Conservation (phyloP, 2,329 filamentous ascomycete species). For the Dothistroma pini region DNA sequence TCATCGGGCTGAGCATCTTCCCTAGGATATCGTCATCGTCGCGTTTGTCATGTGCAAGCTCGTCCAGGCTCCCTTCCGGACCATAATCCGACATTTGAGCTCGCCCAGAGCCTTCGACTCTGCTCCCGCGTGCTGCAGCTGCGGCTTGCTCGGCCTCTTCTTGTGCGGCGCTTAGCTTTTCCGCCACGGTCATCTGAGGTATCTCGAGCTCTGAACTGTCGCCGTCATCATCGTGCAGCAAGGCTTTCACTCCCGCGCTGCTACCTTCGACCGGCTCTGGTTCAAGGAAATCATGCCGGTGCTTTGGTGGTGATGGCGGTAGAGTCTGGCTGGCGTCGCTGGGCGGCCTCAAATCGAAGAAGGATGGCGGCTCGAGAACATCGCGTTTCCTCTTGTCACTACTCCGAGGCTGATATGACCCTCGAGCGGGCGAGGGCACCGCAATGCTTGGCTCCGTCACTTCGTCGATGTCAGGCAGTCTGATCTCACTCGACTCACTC, state of each 20-base stretch:
- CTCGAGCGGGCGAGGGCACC: slow-evolving; percentile 3
- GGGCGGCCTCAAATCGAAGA: slow-evolving; percentile 35
- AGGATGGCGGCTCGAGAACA: slow-evolving; percentile 34
- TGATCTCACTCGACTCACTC: slow-evolving; percentile 30
- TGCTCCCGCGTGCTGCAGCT: slow-evolving; percentile 19
- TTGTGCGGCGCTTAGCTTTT: slow-evolving; percentile 46
- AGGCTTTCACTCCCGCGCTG: slow-evolving; percentile 1
- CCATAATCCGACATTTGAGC: slow-evolving; percentile 5
- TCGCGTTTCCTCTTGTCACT: slow-evolving; percentile 31
- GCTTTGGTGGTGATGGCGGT: slow-evolving; percentile 14
- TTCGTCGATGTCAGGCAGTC: slow-evolving; percentile 13
- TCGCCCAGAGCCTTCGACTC: slow-evolving; percentile 11
- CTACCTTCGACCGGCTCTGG: slow-evolving; percentile 7
- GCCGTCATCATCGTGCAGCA: slow-evolving; percentile 34
- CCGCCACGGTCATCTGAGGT: slow-evolving; percentile 40
- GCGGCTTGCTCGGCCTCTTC: slow-evolving; percentile 45
- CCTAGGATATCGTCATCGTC: slow-evolving; percentile 30
- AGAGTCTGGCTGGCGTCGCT: slow-evolving; percentile 17
- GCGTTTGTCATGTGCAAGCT: slow-evolving; percentile 13
- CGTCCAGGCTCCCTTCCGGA: slow-evolving; percentile 27
- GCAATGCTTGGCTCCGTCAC: slow-evolving; percentile 6
- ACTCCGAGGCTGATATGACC: slow-evolving; percentile 2
- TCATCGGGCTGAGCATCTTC: slow-evolving; percentile 41
- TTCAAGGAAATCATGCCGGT: not conserved
- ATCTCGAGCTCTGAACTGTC: slow-evolving; percentile 31